phyloP scores from a whole-genome alignment of 345 rosid species.

The Trapa bicornis region DNA sequence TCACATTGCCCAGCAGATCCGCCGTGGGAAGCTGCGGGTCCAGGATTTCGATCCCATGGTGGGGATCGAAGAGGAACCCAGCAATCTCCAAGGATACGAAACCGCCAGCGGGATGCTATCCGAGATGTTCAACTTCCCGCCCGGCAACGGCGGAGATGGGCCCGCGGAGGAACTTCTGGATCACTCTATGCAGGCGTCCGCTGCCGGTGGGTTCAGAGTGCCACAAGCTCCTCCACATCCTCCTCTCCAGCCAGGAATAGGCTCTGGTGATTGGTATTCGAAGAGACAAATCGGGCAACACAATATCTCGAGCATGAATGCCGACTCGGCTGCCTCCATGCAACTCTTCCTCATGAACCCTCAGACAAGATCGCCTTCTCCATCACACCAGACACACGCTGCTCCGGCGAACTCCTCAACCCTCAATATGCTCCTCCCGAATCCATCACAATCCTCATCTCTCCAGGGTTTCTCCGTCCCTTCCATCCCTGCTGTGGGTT shows the following conservation, averaged over 20 bases:
- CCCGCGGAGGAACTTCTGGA: slow-evolving; percentile 23
- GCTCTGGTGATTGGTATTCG: not conserved
- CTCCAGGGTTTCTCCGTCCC: slow-evolving; percentile 31
- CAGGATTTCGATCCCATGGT: slow-evolving; percentile 29
- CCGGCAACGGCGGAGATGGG: slow-evolving; percentile 25
- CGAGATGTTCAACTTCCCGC: slow-evolving; percentile 79
- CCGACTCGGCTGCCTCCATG: slow-evolving; percentile 77
- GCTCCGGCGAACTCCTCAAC: slow-evolving; percentile 39
- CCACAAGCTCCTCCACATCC: not conserved
- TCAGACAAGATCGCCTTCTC: slow-evolving; percentile 68
- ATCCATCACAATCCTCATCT: slow-evolving; percentile 27
- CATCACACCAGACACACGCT: slow-evolving; percentile 27
- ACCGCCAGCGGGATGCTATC: slow-evolving; percentile 71
- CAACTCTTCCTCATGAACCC: slow-evolving; percentile 84
- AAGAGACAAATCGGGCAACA: not conserved
- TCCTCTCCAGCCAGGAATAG: not conserved
- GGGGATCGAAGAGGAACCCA: slow-evolving; percentile 34
- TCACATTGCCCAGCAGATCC: slow-evolving; percentile 54
- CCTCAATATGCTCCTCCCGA: slow-evolving; percentile 80
- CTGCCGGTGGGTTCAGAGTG: not conserved
- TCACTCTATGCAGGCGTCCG: slow-evolving; percentile 5
- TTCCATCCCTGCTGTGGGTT: not conserved
- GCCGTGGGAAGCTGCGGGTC: slow-evolving; percentile 48
- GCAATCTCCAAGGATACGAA: slow-evolving; percentile 42
- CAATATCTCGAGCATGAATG: slow-evolving; percentile 44